These are phyloP conservation scores for Ophiocordyceps polyrhachis-furcata DNA, from an alignment of 2,329 filamentous ascomycete genomes.

Conservation along the genomic window DNA sequence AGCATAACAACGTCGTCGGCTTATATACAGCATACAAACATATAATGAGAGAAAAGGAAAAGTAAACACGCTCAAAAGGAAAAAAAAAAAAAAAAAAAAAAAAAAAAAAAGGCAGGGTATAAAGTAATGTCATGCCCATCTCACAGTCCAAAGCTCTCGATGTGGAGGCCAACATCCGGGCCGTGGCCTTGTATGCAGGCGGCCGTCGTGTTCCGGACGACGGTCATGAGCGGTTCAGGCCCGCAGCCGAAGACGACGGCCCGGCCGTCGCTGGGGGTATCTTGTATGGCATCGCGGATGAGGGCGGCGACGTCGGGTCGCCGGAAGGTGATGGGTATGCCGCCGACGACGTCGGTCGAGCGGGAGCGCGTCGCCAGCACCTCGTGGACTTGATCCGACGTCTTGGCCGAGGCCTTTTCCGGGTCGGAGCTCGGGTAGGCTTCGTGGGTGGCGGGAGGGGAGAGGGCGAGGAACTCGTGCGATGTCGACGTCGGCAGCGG, in stretches of 20 bases:
- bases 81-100: neutral
- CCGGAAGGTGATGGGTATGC: slow-evolving; percentile 11
- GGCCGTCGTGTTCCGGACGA: slow-evolving; percentile 22
- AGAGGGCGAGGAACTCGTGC: neutral
- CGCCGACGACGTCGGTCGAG: slow-evolving; percentile 1
- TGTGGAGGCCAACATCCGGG: slow-evolving; percentile 27
- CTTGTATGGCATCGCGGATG: slow-evolving; percentile 13
- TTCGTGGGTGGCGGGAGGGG: neutral
- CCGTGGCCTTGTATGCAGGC: slow-evolving; percentile 19
- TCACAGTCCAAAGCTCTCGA: slow-evolving; percentile 28
- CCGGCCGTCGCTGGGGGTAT: slow-evolving; percentile 11
- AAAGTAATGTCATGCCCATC: neutral
- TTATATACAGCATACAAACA: too few relatives aligned
- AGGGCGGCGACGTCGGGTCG: slow-evolving; percentile 19
- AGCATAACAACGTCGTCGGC: too few relatives aligned
- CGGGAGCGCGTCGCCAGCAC: neutral
- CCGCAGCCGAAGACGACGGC: slow-evolving; percentile 28
- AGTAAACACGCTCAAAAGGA: neutral
- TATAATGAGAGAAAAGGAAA: neutral
- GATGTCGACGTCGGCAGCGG: neutral
- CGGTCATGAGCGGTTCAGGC: slow-evolving; percentile 21
- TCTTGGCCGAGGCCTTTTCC: slow-evolving; percentile 2
- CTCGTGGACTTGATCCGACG: neutral
- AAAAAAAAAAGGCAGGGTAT: neutral
- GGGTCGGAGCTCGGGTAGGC: neutral